Base-by-base conservation (phyloP, 1,139 yeast genomes). In the Yamadazyma jaroonii region DNA sequence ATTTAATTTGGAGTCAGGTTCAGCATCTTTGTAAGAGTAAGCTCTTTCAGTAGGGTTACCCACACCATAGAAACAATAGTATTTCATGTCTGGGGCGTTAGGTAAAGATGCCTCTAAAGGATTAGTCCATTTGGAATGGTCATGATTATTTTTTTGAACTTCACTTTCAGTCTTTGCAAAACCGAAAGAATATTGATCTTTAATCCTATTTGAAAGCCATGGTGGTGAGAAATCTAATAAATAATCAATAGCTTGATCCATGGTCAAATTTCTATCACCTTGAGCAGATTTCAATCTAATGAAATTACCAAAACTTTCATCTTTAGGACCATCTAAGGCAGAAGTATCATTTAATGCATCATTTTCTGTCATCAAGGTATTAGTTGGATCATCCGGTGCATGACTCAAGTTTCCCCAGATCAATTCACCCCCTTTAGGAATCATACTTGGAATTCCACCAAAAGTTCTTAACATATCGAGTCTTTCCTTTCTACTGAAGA, bases 21-120 rank as follows among this genome's bases (percentile, higher is more conserved):
- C 95, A 1, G 72, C 74, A 22, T 65, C 62, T 38, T 77, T 79
- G 61, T 92, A 92, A 31, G 81, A 79, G 59, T 92, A 92, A 0
- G 95, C 90, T 37, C 98, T 73, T 59, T 92, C 98, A 0, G 98
- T 90, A 10, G 95, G 95, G 47, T 88, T 90, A 4, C 97, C 96
- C 9, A 89, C 90, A 3, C 98, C 98, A 53, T 92, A 94, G 56
- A 94, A 83, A 53, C 97, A 88, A 61, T 71, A 92, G 7, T 89
- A 70, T 50, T 87, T 85, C 84, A 94, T 69, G 54, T 87, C 87
- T 3, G 98, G 98, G 0, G 98, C 98, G 54, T 84, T 69, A 2
- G 98, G 98, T 36, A 92, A 72, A 1, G 92, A 77, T 0, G 81
- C 96, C 57, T 92, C 98, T 40, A 94, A 66, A 3, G 98, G 98